Base-by-base conservation (phyloP, 768 basidiomycete genomes). In the Ramaria sp. region DNA sequence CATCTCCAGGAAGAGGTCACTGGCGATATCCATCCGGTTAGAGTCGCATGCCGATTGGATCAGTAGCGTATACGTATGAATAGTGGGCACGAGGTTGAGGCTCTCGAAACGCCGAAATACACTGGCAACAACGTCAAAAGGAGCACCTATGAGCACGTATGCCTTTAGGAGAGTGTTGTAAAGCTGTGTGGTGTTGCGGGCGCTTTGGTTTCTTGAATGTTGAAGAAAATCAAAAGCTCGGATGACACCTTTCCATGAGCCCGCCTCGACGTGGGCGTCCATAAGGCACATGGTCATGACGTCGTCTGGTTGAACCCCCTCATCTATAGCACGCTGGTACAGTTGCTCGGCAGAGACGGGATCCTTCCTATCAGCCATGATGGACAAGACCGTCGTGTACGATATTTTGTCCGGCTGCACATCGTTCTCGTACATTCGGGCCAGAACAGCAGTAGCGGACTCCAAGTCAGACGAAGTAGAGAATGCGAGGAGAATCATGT, bases 81-180 rank as follows among this genome's bases (percentile, higher is more conserved):
- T 67, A 61, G 86, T 78, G 0, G 90, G 86, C 39, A 73, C 73
- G 15, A 85, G 65, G 3, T 77, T 76, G 7, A 72, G 66, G 38
- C 70, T 63, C 57, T 73, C 68, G 56, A 91, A 70, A 53, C 73
- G 76, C 45, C 75, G 71, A 69, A 92, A 91, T 37, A 89, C 64
- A 4, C 71, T 67, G 27, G 79, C 71, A 41, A 92, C 83, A 27
- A 80, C 67, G 33, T 69, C 67, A 62, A 86, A 88, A 0, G 93
- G 91, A 1, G 89, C 81, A 24, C 87, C 90, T 37, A 89, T 78
- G 48, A 86, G 73, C 53, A 95, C 79, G 64, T 90, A 87, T 1
- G 91, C 90, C 69, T 89, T 90, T 62, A 95, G 71, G 24, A 96
- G 75, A 24, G 81, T 81, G 67, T 91, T 91, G 69, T 82, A 84